A percentile compares a stretch with the other conserved stretches of the same genome.
Evolutionary conservation across 2,329 filamentous ascomycete species (phyloP).

Genomic region (Amauroascus niger): DNA sequence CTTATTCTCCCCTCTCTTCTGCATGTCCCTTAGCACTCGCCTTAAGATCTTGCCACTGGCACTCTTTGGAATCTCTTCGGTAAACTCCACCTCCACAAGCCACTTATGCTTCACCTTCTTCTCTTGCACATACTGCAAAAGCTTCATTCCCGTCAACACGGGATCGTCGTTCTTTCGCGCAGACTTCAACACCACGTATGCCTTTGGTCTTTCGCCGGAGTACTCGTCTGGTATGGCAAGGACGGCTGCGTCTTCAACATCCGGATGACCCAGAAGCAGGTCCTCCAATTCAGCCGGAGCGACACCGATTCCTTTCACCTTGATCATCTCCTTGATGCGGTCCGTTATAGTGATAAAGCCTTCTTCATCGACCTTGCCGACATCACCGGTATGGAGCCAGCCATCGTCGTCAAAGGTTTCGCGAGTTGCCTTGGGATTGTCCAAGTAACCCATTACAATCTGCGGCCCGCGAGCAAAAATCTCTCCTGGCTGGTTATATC

Average conservation of each 20-base stretch:
- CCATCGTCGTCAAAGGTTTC: constrained; percentile 56
- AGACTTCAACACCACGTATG: constrained; percentile 45
- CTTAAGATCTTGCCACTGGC: constrained; percentile 42
- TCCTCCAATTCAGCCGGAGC: constrained; percentile 58
- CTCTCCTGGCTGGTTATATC: constrained; percentile 55
- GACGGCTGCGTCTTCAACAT: constrained; percentile 53
- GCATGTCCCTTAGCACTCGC: constrained; percentile 36
- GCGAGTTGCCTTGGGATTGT: constrained; percentile 49
- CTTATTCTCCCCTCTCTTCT: constrained; percentile 29
- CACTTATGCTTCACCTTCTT: constrained; percentile 51
- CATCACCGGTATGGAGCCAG: constrained; percentile 84
- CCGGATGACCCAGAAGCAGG: constrained; percentile 40
- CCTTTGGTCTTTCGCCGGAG: constrained; percentile 49
- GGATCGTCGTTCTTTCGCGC: constrained; percentile 18
- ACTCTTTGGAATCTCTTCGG: constrained; percentile 41
- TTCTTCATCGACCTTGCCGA: constrained; percentile 65
- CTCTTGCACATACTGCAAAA: constrained; percentile 53
- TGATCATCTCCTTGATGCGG: constrained; percentile 56
- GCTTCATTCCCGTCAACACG: constrained; percentile 35
- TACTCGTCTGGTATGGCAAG: constrained; percentile 54
- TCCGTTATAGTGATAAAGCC: constrained; percentile 88
- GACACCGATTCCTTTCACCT: constrained; percentile 64
- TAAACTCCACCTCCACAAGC: constrained; percentile 38
- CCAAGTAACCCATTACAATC: constrained; percentile 52
- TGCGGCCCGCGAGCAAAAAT: constrained; percentile 57